Evolutionary conservation across 495 filamentous ascomycete species (phyloP).

Genomic region (Xylaria acuta): DNA sequence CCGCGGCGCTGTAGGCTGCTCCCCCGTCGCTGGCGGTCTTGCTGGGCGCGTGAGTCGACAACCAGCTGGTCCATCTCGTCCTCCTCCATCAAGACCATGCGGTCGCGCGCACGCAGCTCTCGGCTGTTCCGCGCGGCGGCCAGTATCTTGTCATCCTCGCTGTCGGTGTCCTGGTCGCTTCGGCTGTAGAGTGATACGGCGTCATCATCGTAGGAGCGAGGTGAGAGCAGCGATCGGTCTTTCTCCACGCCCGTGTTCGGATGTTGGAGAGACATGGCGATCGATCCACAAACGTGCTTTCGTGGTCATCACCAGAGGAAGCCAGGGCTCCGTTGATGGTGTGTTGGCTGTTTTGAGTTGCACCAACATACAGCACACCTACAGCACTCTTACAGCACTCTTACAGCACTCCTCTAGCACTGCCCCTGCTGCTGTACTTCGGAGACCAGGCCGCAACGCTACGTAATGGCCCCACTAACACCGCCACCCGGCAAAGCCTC

Average conservation of each 20-base stretch:
- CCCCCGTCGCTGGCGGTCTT: slow-evolving; percentile 58
- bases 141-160: slow-evolving; percentile 74
- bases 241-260: slow-evolving; percentile 35
- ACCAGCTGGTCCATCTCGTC: slow-evolving; percentile 86
- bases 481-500: not conserved
- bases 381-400: not conserved
- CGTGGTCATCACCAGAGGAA: not conserved
- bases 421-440: not conserved
- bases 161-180: slow-evolving; percentile 77
- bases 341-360: not conserved
- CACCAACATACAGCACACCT: not conserved
- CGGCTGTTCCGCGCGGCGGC: slow-evolving; percentile 68
- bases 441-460: not conserved
- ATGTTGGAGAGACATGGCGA: slow-evolving; percentile 34
- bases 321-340: not conserved
- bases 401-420: not conserved
- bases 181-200: slow-evolving; percentile 68
- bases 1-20: slow-evolving; percentile 55
- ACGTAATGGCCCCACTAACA: not conserved
- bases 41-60: slow-evolving; percentile 52
- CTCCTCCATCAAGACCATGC: slow-evolving; percentile 82
- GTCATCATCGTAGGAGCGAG: slow-evolving; percentile 70
- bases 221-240: slow-evolving; percentile 62
- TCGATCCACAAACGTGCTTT: not conserved
- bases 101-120: slow-evolving; percentile 74